Evolutionary conservation across 495 filamentous ascomycete species (phyloP), one percentile per base, ranked within the genome.

Genomic region (Bacidia rubella): DNA sequence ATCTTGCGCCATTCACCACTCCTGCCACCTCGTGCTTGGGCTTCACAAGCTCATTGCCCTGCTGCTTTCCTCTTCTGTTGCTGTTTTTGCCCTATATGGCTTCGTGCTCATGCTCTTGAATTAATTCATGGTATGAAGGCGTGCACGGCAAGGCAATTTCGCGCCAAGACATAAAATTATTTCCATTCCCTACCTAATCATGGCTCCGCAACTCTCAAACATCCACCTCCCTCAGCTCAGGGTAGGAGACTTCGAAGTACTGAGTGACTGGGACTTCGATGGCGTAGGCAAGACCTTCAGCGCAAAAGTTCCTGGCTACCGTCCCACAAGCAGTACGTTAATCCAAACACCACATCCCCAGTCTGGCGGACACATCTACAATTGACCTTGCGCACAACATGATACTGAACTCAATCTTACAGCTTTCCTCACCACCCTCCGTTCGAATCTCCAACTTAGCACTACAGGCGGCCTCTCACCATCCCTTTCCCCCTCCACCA

Each of bases 401-500:
- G 22, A 35, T 26, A 23, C 53, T 25, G 24, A n/a, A 21, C n/a
- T 11, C 47, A 35, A n/a, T 17, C 17, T 15, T 25, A 2, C 29
- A 65, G 59, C 64, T 25, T 65, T 65, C 55, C 53, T 65, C 17
- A 55, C 54, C 4, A 63, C 61, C 19, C 56, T 57, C 45, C 52
- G 64, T 24, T 35, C 66, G 11, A 63, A 63, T 35, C 52, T 61
- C 21, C 53, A 54, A 39, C 57, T 65, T 24, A 58, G 62, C 19
- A 50, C 49, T 25, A 61, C 59, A 32, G 27, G 47, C 49, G 52
- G 59, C 26, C 54, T 55, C 2, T 47, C 57, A 26, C 46, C 57
- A 46, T 47, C 54, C 10, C 27, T 54, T 47, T 52, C 39, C 15
- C 44, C 49, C 48, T 54, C 42, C 43, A 23, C 21, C 2, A 46